Percentiles rank a stretch among this genome's conserved stretches.
Evolutionary conservation across 2,329 filamentous ascomycete genomes (phyloP).

Genomic region (Ophiostoma tasmaniense): DNA sequence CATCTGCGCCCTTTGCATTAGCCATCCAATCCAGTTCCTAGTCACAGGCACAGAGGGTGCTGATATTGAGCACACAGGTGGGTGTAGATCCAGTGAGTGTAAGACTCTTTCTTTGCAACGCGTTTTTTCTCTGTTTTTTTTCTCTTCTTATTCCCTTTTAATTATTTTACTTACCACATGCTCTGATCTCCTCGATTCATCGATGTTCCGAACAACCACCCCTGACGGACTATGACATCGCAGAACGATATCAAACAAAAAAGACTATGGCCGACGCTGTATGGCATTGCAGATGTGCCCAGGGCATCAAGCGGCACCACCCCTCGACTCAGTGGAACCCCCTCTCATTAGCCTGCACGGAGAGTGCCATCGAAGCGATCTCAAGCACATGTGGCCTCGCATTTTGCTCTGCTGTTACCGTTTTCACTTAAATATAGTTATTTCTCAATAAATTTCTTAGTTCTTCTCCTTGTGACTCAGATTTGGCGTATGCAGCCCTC

Average conservation of each 20-base stretch:
- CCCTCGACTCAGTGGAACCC: background rate
- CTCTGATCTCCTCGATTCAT: background rate
- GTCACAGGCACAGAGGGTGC: background rate
- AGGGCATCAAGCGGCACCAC: background rate
- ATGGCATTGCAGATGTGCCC: background rate
- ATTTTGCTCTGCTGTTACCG: background rate
- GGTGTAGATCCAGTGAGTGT: background rate
- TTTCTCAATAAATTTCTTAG: background rate
- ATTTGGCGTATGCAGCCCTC: conserved; percentile 4
- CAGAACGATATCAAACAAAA: background rate
- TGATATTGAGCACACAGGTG: background rate
- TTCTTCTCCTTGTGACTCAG: conserved; percentile 14
- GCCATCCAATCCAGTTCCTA: background rate
- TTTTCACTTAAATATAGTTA: background rate
- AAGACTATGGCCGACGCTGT: background rate
- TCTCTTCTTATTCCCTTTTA: too few relatives aligned
- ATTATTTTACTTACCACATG: background rate
- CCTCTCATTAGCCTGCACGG: background rate
- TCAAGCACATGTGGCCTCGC: background rate
- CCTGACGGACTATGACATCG: background rate
- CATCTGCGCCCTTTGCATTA: conserved; percentile 4
- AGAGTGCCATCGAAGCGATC: conserved; percentile 4
- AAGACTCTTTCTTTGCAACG: background rate
- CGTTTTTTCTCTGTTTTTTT: background rate
- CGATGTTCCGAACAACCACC: background rate